These are phyloP conservation scores for Liquidambar formosana DNA, from an alignment of 164 flowering plant genomes.

Conservation along the genomic window DNA sequence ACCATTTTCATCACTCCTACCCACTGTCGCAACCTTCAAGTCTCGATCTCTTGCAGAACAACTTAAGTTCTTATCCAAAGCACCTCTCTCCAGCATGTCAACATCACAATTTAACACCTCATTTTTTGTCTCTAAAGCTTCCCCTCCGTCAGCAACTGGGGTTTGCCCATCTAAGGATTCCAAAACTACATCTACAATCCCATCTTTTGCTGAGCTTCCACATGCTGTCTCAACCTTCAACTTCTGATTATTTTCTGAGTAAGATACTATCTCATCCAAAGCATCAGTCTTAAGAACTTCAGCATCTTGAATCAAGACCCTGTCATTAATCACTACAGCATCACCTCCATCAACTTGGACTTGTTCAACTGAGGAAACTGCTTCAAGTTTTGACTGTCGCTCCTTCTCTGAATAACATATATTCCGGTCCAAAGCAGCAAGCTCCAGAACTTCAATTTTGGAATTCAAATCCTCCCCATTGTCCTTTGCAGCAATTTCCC, in stretches of 20 bases:
- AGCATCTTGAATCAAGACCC: slow-evolving; percentile 1
- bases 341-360: slow-evolving; percentile 5
- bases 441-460: no score
- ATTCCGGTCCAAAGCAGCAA: no score
- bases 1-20: neutral
- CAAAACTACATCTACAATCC: neutral
- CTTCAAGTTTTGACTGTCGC: neutral
- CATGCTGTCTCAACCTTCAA: neutral
- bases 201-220: slow-evolving; percentile 3
- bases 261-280: neutral
- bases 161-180: neutral
- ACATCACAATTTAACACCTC: neutral
- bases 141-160: neutral
- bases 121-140: neutral
- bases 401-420: neutral
- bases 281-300: slow-evolving; percentile 1
- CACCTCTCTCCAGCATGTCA: neutral
- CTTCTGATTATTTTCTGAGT: slow-evolving; percentile 13
- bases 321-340: neutral
- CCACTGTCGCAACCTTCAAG: neutral
- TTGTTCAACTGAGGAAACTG: neutral
- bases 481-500: no score
- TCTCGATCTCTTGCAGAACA: neutral
- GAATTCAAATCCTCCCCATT: no score
- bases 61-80: no score